Evolutionary conservation across 108 stramenopile species (phyloP).

Genomic region (Heterococcus sp.): DNA sequence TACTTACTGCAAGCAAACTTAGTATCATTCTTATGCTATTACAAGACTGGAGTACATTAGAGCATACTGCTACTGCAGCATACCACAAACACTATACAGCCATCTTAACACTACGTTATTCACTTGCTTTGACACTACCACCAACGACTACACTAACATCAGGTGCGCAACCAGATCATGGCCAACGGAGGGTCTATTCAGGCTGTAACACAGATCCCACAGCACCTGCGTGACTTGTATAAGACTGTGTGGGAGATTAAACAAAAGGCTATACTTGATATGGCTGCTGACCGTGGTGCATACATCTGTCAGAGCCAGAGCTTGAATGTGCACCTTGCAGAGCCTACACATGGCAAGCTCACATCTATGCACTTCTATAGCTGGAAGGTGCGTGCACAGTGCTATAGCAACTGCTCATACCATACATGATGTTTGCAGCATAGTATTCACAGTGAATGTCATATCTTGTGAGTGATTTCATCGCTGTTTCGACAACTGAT

Average conservation of each 20-base stretch:
- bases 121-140: too few species aligned
- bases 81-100: too few species aligned
- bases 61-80: too few species aligned
- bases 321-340: slow-evolving; percentile 89
- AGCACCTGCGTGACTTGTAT: slow-evolving; percentile 81
- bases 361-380: slow-evolving; percentile 98
- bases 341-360: slow-evolving; percentile 81
- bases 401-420: slow-evolving; percentile 69
- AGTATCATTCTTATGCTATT: too few species aligned
- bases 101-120: too few species aligned
- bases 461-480: neutral
- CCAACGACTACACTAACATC: too few species aligned
- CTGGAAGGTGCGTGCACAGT: slow-evolving; percentile 63
- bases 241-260: slow-evolving; percentile 98
- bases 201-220: slow-evolving; percentile 48
- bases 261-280: slow-evolving; percentile 80
- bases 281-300: slow-evolving; percentile 91
- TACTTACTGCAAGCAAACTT: too few species aligned
- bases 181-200: slow-evolving; percentile 73
- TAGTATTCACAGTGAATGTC: neutral
- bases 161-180: slow-evolving; percentile 84
- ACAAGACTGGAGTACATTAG: too few species aligned
- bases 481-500: neutral
- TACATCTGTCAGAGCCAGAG: slow-evolving; percentile 96
- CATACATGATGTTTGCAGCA: slow-evolving; percentile 29